Base-by-base conservation (phyloP, 2,329 filamentous ascomycete species). In the Cucurbitaria berberidis region DNA sequence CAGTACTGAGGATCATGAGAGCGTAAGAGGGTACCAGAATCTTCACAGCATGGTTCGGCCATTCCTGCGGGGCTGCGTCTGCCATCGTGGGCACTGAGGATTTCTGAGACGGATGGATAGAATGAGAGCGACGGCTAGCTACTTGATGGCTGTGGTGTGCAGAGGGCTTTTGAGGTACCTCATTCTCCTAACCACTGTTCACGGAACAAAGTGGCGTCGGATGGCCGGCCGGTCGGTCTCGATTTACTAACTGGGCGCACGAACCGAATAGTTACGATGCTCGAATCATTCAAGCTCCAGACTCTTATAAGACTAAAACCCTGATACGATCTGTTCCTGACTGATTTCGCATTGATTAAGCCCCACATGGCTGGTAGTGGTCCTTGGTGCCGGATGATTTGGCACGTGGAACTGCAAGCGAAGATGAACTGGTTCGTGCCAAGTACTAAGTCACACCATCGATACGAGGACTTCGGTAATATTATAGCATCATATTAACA, bases 21-120 rank as follows among this genome's bases (percentile, higher is more conserved):
- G 48, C 58, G 57, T 58, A 66, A 18, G 43, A 36, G 18, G 66
- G 58, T 3, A 66, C 46, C 16, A 69, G 48, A 29, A 68, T 55
- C 44, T 60, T 62, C 40, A 63, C 32, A 7, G 65, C 49, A 27
- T 62, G 30, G 39, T 69, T 57, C 15, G 66, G 63, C 63, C 60
- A 69, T 48, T 67, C 62, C 47, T 61, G 63, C 21, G 51, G 43
- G 38, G 27, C 27, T 46, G 51, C 16, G 29, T 52, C 48, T 22
- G 42, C 57, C 60, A 62, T 64, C 27, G 32, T 53, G 41, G 27
- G 29, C n/a, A 44, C 34, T 38, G 46, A 26, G 7, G 21, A 27
- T 30, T 34, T 29, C 29, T 19, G 21, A 41, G 41, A 27, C 34
- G 21, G 43, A 29, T 53, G 10, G 24, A 46, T 35, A 35, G 50